These are phyloP conservation scores for Russula emetica DNA, from an alignment of 768 basidiomycete genomes.

Conservation along the genomic window DNA sequence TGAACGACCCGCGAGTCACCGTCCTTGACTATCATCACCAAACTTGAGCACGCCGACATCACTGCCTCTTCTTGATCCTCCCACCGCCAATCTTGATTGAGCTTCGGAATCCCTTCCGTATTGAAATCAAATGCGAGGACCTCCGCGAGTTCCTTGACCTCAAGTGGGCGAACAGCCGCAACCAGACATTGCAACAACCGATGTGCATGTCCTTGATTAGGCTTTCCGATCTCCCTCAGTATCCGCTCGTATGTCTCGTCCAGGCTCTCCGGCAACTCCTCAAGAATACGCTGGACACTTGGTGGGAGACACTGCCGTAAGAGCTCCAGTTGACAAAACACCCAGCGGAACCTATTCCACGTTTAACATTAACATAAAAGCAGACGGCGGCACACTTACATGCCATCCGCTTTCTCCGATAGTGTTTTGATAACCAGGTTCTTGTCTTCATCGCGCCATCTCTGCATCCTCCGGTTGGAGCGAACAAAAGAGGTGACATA, in stretches of 20 bases:
- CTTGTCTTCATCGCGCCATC: conserved; percentile 2
- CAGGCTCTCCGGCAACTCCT: background rate
- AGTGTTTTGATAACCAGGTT: background rate
- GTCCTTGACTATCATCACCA: background rate
- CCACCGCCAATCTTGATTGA: background rate
- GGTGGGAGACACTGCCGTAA: background rate
- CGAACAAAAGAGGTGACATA: background rate
- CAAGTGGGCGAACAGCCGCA: conserved; percentile 1
- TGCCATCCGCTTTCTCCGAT: background rate
- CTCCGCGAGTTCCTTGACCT: background rate
- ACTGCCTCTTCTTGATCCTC: conserved; percentile 2
- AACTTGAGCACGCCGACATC: conserved; percentile 3
- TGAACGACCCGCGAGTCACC: background rate
- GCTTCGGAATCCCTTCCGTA: background rate
- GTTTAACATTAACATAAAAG: too few species aligned
- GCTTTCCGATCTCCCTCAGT: background rate
- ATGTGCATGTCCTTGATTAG: conserved; percentile 1
- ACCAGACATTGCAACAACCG: conserved; percentile 9
- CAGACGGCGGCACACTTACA: background rate
- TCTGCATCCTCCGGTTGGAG: background rate
- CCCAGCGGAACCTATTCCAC: background rate
- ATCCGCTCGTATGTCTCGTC: conserved; percentile 13
- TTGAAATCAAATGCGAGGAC: background rate
- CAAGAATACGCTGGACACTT: background rate
- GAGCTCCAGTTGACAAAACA: background rate